Evolutionary conservation across 148 eudicot species (phyloP), one percentile per base, ranked within the genome.

Genomic region (Chenopodium suecicum): DNA sequence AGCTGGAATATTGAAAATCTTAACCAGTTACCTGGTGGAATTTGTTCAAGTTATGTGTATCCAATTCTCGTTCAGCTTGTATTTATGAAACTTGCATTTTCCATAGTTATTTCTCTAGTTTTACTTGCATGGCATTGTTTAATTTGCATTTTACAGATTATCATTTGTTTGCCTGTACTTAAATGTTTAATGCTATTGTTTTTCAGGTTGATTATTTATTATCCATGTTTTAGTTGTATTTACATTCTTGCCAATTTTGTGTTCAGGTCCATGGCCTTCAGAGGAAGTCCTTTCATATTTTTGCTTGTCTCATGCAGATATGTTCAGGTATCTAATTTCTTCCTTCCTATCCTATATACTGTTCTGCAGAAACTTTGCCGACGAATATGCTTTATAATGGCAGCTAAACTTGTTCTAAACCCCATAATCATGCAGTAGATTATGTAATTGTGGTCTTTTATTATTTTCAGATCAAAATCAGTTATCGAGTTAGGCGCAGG

Each of bases 221-320:
- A 37, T 37, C 44, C 44, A 41, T 78, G 80, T 34, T 2, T 12
- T 19, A 23, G 66, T 70, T 54, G 52, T 74, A 1, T 83, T 64
- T 50, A 72, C 37, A 37, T 23, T 2, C 14, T 47, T 54, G 31
- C 17, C n/a, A 47, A 3, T 46, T 48, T 47, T 11, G 25, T 54
- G 2, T 81, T 77, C 88, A 93, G 98, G 98, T 90, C 89, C 88
- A 44, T 95, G 98, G 98, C 98, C 98, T 81, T 95, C 96, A 79
- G 98, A 95, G 88, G 97, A 95, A 63, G 87, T 95, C 76, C 94
- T 95, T 76, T 92, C 97, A 82, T 89, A 89, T 83, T 95, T 93
- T 88, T 95, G 93, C 88, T 85, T 92, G 86, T 84, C 84, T 65
- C 92, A 91, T 34, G 84, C 88, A 50, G 91, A 89, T 72, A 79